Percentiles rank a stretch among this genome's conserved stretches.
Evolutionary conservation across 257 asterid genomes (phyloP).

Genomic region (Solanum megistacrolobum): DNA sequence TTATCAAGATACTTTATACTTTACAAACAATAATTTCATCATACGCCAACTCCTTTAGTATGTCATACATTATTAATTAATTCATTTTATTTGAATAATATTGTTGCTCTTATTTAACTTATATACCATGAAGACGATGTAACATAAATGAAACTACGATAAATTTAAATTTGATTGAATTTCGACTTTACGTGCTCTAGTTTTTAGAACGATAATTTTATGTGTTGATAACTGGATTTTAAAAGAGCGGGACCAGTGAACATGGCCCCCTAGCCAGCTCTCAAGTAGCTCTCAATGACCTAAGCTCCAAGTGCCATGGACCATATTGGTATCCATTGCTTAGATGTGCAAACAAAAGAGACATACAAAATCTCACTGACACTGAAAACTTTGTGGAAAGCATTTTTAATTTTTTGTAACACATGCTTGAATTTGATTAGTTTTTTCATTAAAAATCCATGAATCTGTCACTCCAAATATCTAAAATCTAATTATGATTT

Average conservation of each 20-base stretch:
- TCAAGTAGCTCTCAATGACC: not conserved
- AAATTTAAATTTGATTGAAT: too few relatives aligned
- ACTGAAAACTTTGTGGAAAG: not conserved
- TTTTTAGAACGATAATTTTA: not conserved
- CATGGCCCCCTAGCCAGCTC: not conserved
- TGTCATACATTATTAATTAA: not conserved
- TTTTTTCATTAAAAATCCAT: not conserved
- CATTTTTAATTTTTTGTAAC: not conserved
- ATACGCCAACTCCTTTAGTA: not conserved
- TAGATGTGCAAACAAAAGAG: not conserved
- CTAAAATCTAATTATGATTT: not conserved
- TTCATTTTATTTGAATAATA: not conserved
- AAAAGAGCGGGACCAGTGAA: too few relatives aligned
- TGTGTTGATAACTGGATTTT: not conserved
- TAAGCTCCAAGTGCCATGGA: not conserved
- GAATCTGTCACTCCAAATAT: not conserved
- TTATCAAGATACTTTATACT: not conserved
- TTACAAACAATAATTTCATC: not conserved
- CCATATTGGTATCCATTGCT: not conserved
- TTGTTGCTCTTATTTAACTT: not conserved
- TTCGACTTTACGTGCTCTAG: not conserved
- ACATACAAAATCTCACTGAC: not conserved
- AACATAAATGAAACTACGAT: not conserved
- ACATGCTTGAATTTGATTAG: not conserved
- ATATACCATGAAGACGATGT: not conserved